A percentile compares a stretch with the other conserved stretches of the same genome.
These are phyloP conservation scores for Silene conica DNA, from an alignment of 148 eudicot species.

Conservation along the genomic window DNA sequence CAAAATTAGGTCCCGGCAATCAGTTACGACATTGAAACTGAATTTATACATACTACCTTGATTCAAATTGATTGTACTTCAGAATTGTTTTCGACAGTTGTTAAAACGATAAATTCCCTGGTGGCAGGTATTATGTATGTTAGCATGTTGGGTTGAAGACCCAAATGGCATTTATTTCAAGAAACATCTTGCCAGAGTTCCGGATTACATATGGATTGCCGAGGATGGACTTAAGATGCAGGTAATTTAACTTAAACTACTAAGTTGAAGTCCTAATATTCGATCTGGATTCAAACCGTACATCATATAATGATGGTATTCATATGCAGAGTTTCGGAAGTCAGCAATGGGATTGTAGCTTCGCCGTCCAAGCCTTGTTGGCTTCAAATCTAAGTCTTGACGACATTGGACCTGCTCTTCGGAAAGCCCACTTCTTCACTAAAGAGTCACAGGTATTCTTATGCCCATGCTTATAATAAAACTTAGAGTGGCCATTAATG, in stretches of 20 bases:
- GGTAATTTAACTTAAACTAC: too few relatives aligned
- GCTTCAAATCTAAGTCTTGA: constrained; percentile 27
- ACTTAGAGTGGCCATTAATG: too few relatives aligned
- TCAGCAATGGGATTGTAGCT: constrained; percentile 45
- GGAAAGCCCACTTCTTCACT: constrained; percentile 37
- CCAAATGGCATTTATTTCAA: constrained; percentile 23
- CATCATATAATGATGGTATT: too few relatives aligned
- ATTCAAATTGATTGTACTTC: too few relatives aligned
- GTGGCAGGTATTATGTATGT: constrained; percentile 21
- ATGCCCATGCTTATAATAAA: too few relatives aligned
- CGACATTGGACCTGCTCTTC: constrained; percentile 32
- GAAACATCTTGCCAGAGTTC: constrained; percentile 29
- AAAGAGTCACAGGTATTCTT: constrained; percentile 40
- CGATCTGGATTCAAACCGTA: too few relatives aligned
- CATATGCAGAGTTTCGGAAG: constrained; percentile 33
- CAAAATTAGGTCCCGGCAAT: too few relatives aligned
- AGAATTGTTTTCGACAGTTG: too few relatives aligned
- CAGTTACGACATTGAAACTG: too few relatives aligned
- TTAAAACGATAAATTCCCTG: too few relatives aligned
- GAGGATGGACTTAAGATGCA: constrained; percentile 29
- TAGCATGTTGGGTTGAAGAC: constrained; percentile 35
- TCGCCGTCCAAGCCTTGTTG: constrained; percentile 46
- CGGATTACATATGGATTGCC: constrained; percentile 30
- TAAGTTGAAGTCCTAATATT: too few relatives aligned
- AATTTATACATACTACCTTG: too few relatives aligned